Evolutionary conservation across 83 land plant genomes (phyloP).

Genomic region (Diphasiastrum complanatum): DNA sequence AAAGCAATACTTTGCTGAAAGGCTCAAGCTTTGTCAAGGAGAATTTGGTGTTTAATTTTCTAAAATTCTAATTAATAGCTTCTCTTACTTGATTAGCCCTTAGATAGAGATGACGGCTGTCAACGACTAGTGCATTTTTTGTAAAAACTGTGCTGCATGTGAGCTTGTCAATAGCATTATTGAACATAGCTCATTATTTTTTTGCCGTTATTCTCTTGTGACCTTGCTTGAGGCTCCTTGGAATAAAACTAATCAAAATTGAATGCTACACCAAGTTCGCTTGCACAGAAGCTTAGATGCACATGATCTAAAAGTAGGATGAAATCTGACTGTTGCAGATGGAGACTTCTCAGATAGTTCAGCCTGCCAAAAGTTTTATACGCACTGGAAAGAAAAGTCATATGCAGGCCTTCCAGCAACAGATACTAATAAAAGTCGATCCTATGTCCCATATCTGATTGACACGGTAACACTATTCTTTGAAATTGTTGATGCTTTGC

Average conservation of each 20-base stretch:
- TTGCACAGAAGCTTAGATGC: not conserved
- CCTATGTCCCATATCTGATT: conserved; percentile 23
- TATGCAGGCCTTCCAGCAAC: conserved; percentile 13
- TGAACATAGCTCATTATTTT: too few species aligned
- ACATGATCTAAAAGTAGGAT: not conserved
- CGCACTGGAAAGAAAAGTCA: conserved; percentile 14
- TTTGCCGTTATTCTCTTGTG: too few species aligned
- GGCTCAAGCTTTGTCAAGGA: too few species aligned
- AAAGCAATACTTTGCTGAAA: too few species aligned
- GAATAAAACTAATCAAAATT: not conserved
- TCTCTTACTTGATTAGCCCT: too few species aligned
- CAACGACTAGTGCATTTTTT: too few species aligned
- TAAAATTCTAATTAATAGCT: too few species aligned
- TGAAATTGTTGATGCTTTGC: conserved; percentile 18
- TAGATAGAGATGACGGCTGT: too few species aligned
- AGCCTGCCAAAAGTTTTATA: conserved; percentile 17
- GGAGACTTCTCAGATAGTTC: conserved; percentile 3
- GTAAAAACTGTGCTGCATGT: too few species aligned
- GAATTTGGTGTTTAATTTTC: too few species aligned
- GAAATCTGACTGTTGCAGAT: conserved; percentile 21
- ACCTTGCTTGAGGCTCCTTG: too few species aligned
- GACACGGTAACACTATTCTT: conserved; percentile 23
- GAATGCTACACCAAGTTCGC: not conserved
- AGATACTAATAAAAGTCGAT: conserved; percentile 5
- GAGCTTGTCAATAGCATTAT: too few species aligned